A percentile compares a stretch with the other conserved stretches of the same genome.
These are phyloP conservation scores for Talaromyces stipitatus DNA, from an alignment of 495 filamentous ascomycete genomes.

Conservation along the genomic window DNA sequence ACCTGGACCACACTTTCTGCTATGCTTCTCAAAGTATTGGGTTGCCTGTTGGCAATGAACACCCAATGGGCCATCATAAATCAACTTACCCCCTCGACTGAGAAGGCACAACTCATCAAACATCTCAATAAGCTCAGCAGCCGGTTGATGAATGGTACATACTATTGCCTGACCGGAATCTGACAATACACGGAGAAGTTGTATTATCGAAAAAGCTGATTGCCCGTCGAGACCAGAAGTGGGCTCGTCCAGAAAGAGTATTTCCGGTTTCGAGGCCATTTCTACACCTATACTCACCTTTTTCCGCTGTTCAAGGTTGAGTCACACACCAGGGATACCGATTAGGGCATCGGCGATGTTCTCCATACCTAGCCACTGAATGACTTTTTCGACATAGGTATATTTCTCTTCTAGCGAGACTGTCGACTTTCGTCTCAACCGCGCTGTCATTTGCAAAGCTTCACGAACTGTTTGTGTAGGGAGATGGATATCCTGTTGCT, in stretches of 20 bases:
- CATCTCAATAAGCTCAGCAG: constrained; percentile 78
- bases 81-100: constrained; percentile 66
- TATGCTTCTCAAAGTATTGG: constrained; percentile 70
- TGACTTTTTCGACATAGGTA: constrained; percentile 85
- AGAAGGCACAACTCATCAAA: constrained; percentile 89
- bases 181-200: constrained; percentile 70
- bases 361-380: constrained; percentile 83
- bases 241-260: constrained; percentile 94
- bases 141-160: constrained; percentile 91
- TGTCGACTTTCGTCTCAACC: constrained; percentile 72
- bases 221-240: constrained; percentile 81
- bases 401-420: constrained; percentile 69
- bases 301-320: constrained; percentile 91
- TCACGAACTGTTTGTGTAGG: constrained; percentile 78
- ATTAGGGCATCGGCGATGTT: constrained; percentile 32
- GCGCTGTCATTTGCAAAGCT: constrained; percentile 74
- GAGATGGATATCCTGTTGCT: constrained; percentile 91
- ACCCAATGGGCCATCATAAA: constrained; percentile 64
- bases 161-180: constrained; percentile 81
- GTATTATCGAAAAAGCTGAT: constrained; percentile 76
- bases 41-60: constrained; percentile 43
- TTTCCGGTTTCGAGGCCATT: constrained; percentile 79
- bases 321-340: constrained; percentile 43
- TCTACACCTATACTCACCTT: constrained; percentile 87
- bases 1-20: constrained; percentile 56